phyloP scores from a whole-genome alignment of 768 basidiomycete genomes.

The Termitomyces eurrhizus region DNA sequence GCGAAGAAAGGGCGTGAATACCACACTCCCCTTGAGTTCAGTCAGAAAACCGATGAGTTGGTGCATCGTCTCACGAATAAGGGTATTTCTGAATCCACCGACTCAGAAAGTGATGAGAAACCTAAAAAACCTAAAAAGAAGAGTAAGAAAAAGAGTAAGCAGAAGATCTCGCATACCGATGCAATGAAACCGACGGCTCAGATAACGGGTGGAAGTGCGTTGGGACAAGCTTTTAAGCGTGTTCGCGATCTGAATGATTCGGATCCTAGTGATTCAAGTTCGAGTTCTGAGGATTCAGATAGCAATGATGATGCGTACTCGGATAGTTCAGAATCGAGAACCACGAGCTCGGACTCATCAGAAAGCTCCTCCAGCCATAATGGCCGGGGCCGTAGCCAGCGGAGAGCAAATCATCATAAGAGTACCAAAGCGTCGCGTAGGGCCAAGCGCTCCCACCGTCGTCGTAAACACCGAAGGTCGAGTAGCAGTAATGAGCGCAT shows the following conservation, averaged over 20 bases:
- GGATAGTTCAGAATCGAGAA: background rate
- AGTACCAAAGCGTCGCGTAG: background rate
- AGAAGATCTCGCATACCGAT: too few relatives aligned
- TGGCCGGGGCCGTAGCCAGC: background rate
- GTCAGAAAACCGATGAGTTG: background rate
- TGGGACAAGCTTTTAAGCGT: background rate
- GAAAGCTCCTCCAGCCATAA: background rate
- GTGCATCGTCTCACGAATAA: rapidly evolving
- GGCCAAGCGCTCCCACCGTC: background rate
- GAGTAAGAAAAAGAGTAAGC: background rate
- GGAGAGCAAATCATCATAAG: background rate
- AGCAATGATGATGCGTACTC: background rate
- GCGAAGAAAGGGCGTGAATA: background rate
- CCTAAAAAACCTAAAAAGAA: background rate
- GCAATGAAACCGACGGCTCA: background rate
- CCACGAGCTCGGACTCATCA: background rate
- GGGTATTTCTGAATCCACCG: rapidly evolving
- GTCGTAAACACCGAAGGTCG: background rate
- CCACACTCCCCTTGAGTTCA: rapidly evolving
- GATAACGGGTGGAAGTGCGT: background rate
- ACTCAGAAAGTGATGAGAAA: background rate
- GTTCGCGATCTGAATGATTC: background rate
- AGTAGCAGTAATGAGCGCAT: background rate
- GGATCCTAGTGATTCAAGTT: background rate
- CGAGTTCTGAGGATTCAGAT: background rate